These are phyloP conservation scores for Gaertneriomyces semiglobifer DNA, from an alignment of 192 early-diverging fungal species.

Conservation along the genomic window DNA sequence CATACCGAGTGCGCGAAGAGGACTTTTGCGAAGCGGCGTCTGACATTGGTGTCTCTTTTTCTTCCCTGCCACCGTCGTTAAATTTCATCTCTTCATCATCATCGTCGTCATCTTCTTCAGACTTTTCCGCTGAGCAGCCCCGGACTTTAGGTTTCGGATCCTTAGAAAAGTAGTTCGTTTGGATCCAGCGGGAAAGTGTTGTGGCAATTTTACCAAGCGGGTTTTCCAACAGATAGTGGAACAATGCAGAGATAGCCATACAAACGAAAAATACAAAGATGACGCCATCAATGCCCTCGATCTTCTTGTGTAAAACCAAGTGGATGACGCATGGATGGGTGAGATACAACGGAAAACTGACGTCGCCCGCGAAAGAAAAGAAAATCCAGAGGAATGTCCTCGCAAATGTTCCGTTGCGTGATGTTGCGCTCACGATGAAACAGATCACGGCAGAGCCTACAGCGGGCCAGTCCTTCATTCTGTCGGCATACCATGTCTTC, in stretches of 20 bases:
- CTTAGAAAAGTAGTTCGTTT: conserved; percentile 22
- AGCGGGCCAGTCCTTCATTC: conserved; percentile 21
- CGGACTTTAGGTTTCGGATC: conserved; percentile 13
- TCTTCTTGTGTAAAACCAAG: conserved; percentile 1
- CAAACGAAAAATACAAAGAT: conserved; percentile 6
- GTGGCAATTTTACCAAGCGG: conserved; percentile 8
- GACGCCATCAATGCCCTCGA: conserved; percentile 24
- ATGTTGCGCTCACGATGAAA: conserved; percentile 19
- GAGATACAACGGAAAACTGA: conserved; percentile 35
- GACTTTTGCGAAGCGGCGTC: not conserved
- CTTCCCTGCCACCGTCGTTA: conserved; percentile 13
- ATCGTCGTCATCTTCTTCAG: conserved; percentile 7
- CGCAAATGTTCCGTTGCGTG: conserved; percentile 21
- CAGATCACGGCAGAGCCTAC: conserved; percentile 20
- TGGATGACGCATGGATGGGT: conserved; percentile 28
- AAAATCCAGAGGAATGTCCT: conserved; percentile 29
- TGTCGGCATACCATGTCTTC: conserved; percentile 18
- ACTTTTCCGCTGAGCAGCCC: too few relatives aligned
- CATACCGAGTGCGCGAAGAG: not conserved
- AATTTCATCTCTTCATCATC: conserved; percentile 24
- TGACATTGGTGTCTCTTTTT: not conserved
- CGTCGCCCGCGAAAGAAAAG: conserved; percentile 31
- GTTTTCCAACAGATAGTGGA: conserved; percentile 22
- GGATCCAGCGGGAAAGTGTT: conserved; percentile 14
- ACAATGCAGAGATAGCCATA: conserved; percentile 2